Evolutionary conservation across 192 early-diverging fungal species (phyloP).

Genomic region (Kappamyces sp.): DNA sequence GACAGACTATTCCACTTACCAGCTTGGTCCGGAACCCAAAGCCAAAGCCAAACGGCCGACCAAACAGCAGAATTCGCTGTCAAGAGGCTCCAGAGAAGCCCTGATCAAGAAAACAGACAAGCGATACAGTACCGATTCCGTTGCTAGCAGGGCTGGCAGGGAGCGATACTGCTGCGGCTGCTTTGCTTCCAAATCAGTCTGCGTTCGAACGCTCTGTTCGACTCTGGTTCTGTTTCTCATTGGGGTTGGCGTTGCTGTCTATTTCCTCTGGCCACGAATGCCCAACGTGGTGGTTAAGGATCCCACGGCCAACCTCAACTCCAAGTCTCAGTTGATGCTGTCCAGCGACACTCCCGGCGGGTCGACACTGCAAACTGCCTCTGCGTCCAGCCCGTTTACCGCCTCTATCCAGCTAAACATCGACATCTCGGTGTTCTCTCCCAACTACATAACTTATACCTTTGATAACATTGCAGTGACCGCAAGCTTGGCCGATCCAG

Average conservation of each 20-base stretch:
- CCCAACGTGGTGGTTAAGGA: conserved; percentile 21
- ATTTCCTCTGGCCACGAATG: conserved; percentile 28
- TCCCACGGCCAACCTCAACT: conserved; percentile 4
- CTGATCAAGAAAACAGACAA: no score
- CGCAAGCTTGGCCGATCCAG: conserved; percentile 1
- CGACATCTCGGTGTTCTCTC: conserved; percentile 21
- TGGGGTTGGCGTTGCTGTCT: conserved; percentile 22
- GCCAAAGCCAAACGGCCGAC: no score
- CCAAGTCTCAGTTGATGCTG: background rate
- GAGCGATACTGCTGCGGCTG: conserved; percentile 32
- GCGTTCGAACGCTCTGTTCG: conserved; percentile 2
- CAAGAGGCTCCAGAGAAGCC: no score
- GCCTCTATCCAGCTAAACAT: conserved; percentile 19
- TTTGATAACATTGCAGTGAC: background rate
- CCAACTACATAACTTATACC: conserved; percentile 21
- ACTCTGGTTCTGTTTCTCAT: conserved; percentile 16
- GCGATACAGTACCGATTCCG: no score
- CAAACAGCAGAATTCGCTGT: no score
- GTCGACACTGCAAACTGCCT: background rate
- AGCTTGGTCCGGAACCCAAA: no score
- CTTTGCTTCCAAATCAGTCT: conserved; percentile 12
- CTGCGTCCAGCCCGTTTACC: conserved; percentile 8
- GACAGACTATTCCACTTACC: no score
- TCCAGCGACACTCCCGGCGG: conserved; percentile 11
- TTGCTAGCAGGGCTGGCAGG: background rate